These are phyloP conservation scores for Vitis hybrid DNA, from an alignment of 177 flowering plant species.

Conservation along the genomic window DNA sequence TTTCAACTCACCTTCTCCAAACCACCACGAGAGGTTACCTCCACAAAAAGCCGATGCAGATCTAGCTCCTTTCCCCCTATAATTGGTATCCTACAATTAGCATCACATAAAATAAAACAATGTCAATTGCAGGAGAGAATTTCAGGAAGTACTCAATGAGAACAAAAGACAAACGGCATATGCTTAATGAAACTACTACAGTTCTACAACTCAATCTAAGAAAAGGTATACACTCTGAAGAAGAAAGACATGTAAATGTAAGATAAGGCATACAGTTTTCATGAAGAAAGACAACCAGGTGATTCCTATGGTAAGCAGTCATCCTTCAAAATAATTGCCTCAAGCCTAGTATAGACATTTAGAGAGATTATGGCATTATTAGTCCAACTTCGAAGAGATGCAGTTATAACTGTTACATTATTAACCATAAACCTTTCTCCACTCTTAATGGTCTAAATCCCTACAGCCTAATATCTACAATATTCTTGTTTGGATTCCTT, in stretches of 20 bases:
- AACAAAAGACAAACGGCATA: neutral
- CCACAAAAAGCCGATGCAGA: conserved; percentile 78
- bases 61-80: conserved; percentile 82
- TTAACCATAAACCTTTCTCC: too few species aligned
- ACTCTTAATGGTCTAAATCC: too few species aligned
- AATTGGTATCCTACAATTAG: conserved; percentile 62
- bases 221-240: too few species aligned
- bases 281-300: neutral
- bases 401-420: too few species aligned
- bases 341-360: too few species aligned
- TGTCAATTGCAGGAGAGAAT: neutral
- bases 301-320: neutral
- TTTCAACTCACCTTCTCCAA: conserved; percentile 54
- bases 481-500: too few species aligned
- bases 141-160: neutral
- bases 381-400: too few species aligned
- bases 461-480: too few species aligned
- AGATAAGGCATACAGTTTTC: neutral
- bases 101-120: neutral
- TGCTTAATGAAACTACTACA: neutral
- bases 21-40: conserved; percentile 89
- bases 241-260: too few species aligned
- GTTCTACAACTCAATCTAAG: too few species aligned
- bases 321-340: too few species aligned
- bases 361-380: too few species aligned